These are phyloP conservation scores for Anisodus acutangulus DNA, from an alignment of 257 asterid species.

Conservation along the genomic window DNA sequence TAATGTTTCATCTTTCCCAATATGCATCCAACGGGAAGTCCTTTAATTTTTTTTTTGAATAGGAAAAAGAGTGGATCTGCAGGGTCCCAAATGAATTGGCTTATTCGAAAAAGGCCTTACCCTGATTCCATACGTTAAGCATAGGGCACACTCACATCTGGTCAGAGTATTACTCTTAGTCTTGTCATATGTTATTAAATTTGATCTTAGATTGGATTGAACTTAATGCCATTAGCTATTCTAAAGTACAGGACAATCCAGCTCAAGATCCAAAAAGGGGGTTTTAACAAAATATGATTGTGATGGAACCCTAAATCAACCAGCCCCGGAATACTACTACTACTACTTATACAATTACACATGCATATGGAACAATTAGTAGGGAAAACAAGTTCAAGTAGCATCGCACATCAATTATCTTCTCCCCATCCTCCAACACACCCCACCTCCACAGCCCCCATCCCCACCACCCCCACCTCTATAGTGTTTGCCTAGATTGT, in stretches of 20 bases:
- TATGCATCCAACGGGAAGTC: neutral
- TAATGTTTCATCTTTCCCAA: neutral
- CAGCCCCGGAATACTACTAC: neutral
- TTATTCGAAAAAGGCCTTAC: neutral
- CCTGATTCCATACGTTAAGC: neutral
- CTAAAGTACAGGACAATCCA: neutral
- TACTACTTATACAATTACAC: neutral
- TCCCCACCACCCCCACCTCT: no score
- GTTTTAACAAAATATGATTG: neutral
- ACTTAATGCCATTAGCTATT: conserved; percentile 18
- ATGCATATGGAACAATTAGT: no score
- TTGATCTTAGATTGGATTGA: neutral
- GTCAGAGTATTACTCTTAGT: neutral
- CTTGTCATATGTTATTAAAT: neutral
- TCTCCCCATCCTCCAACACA: no score
- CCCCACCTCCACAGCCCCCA: no score
- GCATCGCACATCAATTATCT: no score
- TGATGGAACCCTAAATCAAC: neutral
- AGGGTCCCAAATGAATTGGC: no score
- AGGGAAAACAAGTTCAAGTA: no score
- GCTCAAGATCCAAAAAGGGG: neutral
- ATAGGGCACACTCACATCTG: neutral
- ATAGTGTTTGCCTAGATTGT: no score
- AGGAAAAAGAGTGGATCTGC: no score
- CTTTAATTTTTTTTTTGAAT: neutral